These are phyloP conservation scores for Eimeria sp. DNA, from an alignment of 169 alveolate species.

Conservation along the genomic window DNA sequence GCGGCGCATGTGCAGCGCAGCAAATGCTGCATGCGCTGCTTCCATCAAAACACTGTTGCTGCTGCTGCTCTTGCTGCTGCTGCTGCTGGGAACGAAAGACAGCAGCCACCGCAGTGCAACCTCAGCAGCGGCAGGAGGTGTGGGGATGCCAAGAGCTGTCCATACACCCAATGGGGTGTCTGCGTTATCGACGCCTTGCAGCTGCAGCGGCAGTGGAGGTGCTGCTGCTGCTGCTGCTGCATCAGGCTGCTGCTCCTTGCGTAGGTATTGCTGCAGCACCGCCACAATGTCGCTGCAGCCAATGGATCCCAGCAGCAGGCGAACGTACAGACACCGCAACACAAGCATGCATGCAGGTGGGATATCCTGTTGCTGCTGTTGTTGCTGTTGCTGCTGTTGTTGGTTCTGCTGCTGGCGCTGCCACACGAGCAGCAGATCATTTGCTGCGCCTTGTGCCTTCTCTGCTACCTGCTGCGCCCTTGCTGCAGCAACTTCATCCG, in stretches of 20 bases:
- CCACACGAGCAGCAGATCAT: slow-evolving; percentile 38
- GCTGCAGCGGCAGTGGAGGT: slow-evolving; percentile 57
- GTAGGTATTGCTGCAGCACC: slow-evolving; percentile 59
- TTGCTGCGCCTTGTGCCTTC: slow-evolving; percentile 14
- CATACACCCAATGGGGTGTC: slow-evolving; percentile 45
- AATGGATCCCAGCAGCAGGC: slow-evolving; percentile 59
- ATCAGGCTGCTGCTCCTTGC: neutral
- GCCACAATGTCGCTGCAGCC: slow-evolving; percentile 69
- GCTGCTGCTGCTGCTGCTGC: slow-evolving; percentile 42
- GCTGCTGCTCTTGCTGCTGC: slow-evolving; percentile 69
- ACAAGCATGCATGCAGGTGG: slow-evolving; percentile 58
- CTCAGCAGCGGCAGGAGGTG: slow-evolving; percentile 29
- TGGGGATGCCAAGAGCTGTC: slow-evolving; percentile 49
- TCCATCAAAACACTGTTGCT: slow-evolving; percentile 29
- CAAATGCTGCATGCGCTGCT: slow-evolving; percentile 60
- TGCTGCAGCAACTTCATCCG: slow-evolving; percentile 53
- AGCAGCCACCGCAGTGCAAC: slow-evolving; percentile 53
- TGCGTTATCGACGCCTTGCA: slow-evolving; percentile 61
- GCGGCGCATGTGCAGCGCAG: slow-evolving; percentile 46
- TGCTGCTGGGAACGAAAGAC: slow-evolving; percentile 44
- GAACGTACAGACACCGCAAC: slow-evolving; percentile 68
- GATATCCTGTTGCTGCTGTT: neutral
- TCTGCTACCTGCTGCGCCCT: slow-evolving; percentile 48
- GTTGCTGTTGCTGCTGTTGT: slow-evolving; percentile 54
- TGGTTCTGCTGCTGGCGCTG: slow-evolving; percentile 11